phyloP scores from a whole-genome alignment of 768 basidiomycete genomes.

The Mycena galopus region DNA sequence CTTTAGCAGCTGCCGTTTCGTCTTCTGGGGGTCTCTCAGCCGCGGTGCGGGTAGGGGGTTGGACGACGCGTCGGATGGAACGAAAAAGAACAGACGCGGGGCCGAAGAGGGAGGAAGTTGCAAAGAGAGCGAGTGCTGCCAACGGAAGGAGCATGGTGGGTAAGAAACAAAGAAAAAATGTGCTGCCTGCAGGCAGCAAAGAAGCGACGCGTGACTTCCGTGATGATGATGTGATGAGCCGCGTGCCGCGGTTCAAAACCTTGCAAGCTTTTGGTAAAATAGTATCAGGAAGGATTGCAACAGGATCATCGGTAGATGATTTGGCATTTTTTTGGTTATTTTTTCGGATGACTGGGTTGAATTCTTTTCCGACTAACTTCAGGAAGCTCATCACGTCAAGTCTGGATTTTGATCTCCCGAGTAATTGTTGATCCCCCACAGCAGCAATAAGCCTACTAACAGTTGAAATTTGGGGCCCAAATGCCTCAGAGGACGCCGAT shows the following conservation, averaged over 20 bases:
- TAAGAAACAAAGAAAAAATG: constrained; percentile 22
- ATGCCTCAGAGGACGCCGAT: too few species aligned
- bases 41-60: not conserved
- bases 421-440: too few species aligned
- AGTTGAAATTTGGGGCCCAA: too few species aligned
- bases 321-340: too few species aligned
- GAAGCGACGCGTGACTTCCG: constrained; percentile 13
- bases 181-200: constrained; percentile 10
- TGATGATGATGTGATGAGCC: not conserved
- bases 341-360: too few species aligned
- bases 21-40: constrained; percentile 6
- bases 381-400: too few species aligned
- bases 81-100: constrained; percentile 24
- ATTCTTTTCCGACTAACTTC: too few species aligned
- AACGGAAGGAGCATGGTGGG: constrained; percentile 30
- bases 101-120: constrained; percentile 22
- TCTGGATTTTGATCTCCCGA: too few species aligned
- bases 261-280: too few species aligned
- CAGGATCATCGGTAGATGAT: too few species aligned
- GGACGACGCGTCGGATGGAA: constrained; percentile 31
- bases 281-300: too few species aligned
- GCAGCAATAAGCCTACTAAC: too few species aligned
- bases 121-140: constrained; percentile 32
- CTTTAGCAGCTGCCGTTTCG: constrained; percentile 1
- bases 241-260: not conserved